phyloP scores from a whole-genome alignment of 768 basidiomycete genomes.

The Holtermannia corniformis region DNA sequence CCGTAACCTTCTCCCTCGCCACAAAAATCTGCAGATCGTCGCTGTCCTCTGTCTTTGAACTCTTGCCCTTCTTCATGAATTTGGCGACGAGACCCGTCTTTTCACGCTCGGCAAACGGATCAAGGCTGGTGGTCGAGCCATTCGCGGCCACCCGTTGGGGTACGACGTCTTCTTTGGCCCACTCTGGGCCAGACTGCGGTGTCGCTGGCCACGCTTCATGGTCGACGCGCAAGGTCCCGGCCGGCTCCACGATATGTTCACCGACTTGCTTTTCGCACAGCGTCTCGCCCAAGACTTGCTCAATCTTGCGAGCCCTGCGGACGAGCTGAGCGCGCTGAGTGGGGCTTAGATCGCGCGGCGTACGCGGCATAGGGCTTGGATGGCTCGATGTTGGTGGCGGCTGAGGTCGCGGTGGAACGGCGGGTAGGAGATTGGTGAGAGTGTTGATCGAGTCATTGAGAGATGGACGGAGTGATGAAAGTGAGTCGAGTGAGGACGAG shows the following conservation, averaged over 20 bases:
- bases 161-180: constrained; percentile 12
- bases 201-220: background rate
- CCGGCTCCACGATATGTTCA: constrained; percentile 16
- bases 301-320: constrained; percentile 19
- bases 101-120: background rate
- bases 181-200: constrained; percentile 9
- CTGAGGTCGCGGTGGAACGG: background rate
- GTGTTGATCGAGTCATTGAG: constrained; percentile 21
- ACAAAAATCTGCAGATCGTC: background rate
- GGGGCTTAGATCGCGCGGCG: constrained; percentile 15
- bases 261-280: constrained; percentile 14
- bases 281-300: constrained; percentile 23
- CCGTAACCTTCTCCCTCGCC: background rate
- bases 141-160: constrained; percentile 1
- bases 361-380: background rate
- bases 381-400: background rate
- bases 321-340: constrained; percentile 18
- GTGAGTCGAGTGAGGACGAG: constrained; percentile 20
- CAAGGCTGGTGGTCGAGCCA: background rate
- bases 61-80: background rate
- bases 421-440: constrained; percentile 8
- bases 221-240: background rate
- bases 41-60: background rate
- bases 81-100: background rate
- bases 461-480: constrained; percentile 22